A percentile compares a stretch with the other conserved stretches of the same genome.
Conservation (phyloP, 1,139 yeast species). For the Magnusiomyces paraingens region DNA sequence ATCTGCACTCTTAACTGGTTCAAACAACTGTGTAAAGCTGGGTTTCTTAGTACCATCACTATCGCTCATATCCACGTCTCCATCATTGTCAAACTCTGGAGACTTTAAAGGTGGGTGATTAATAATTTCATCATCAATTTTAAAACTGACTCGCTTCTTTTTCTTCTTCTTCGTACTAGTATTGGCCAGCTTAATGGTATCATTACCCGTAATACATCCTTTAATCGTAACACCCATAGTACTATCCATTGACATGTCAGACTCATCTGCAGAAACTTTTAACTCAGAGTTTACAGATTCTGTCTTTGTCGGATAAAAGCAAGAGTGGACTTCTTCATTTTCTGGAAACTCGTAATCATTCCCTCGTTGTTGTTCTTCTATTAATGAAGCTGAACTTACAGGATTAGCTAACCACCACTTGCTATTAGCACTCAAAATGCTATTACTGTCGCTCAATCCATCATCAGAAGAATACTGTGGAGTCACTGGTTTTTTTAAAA, state of each 20-base stretch:
- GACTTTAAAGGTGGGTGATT: neutral
- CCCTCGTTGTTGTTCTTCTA: neutral
- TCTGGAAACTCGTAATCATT: neutral
- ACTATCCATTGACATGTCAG: no score
- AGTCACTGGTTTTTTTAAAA: neutral
- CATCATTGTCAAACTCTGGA: no score
- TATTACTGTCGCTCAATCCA: neutral
- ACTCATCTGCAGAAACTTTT: neutral
- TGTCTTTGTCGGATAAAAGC: neutral
- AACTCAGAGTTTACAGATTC: neutral
- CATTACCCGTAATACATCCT: no score
- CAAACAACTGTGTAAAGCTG: no score
- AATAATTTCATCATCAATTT: neutral
- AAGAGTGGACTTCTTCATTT: neutral
- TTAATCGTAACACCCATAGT: no score
- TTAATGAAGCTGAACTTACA: neutral
- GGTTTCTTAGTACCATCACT: no score
- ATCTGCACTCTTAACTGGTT: no score
- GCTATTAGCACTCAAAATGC: neutral
- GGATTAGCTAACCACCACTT: neutral
- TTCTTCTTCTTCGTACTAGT: neutral
- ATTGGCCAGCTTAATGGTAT: no score
- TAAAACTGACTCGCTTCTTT: neutral
- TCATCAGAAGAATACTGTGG: neutral
- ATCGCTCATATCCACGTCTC: no score